Evolutionary conservation across 2,329 filamentous ascomycete genomes (phyloP).

Genomic region (Pseudopithomyces chartarum): DNA sequence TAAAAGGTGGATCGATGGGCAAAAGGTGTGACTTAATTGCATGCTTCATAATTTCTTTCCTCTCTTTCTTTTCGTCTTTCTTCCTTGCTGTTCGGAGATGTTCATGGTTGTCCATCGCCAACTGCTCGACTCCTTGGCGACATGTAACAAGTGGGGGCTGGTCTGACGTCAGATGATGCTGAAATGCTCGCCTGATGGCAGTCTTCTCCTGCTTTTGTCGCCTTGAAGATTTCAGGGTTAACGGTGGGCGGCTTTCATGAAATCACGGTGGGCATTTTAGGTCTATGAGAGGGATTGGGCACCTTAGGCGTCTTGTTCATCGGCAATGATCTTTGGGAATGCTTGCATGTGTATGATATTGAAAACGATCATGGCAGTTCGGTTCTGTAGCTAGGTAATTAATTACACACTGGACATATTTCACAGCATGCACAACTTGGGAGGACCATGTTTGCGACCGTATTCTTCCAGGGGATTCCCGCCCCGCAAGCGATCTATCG

Average conservation of each 20-base stretch:
- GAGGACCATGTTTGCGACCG: background rate
- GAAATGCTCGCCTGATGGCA: conserved; percentile 19
- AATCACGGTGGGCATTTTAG: conserved; percentile 1
- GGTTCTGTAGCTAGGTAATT: background rate
- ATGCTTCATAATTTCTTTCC: no score
- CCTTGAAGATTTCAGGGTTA: background rate
- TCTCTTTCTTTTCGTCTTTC: conserved; percentile 4
- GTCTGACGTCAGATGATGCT: conserved; percentile 15
- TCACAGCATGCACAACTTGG: background rate
- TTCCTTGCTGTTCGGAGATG: conserved; percentile 1
- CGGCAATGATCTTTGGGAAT: background rate
- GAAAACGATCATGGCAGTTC: conserved; percentile 2
- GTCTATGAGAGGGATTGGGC: background rate
- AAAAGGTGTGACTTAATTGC: conserved; percentile 8
- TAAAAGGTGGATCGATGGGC: background rate
- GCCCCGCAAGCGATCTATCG: background rate
- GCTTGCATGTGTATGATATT: conserved; percentile 3
- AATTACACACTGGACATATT: background rate
- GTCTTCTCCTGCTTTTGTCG: background rate
- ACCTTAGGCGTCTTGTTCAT: conserved; percentile 1
- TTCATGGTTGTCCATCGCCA: background rate
- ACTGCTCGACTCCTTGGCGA: background rate
- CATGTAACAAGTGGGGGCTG: background rate
- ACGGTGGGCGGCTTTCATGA: background rate
- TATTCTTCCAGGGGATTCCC: background rate